phyloP scores from a whole-genome alignment of 2,329 filamentous ascomycete genomes.

The Aspergillus fumigatiaffinis region DNA sequence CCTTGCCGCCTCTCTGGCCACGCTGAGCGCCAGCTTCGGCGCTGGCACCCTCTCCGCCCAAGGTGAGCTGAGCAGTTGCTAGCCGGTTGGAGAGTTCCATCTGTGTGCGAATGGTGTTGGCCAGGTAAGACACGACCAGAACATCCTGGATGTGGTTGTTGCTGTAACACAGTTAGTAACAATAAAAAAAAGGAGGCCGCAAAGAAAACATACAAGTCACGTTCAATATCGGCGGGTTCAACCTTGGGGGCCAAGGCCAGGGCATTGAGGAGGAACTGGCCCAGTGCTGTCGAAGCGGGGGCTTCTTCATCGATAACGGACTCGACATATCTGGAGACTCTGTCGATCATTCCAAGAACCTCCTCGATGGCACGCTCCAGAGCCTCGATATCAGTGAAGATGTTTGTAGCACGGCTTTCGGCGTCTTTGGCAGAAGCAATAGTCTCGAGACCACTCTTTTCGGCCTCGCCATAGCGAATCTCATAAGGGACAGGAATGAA shows the following conservation, averaged over 20 bases:
- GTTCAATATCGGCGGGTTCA: slow-evolving; percentile 82
- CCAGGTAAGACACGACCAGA: slow-evolving; percentile 94
- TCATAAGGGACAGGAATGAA: slow-evolving; percentile 98
- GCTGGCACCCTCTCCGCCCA: slow-evolving; percentile 45
- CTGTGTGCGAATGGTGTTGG: slow-evolving; percentile 98
- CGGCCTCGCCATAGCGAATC: slow-evolving; percentile 79
- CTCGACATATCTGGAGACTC: slow-evolving; percentile 87
- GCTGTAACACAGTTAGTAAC: slow-evolving; percentile 43
- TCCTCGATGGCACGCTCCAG: slow-evolving; percentile 82
- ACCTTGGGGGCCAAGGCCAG: slow-evolving; percentile 94
- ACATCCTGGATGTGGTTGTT: slow-evolving; percentile 99
- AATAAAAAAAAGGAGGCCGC: not conserved
- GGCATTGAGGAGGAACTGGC: slow-evolving; percentile 92
- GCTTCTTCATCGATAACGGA: slow-evolving; percentile 85
- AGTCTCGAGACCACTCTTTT: slow-evolving; percentile 74
- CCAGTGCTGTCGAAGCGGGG: slow-evolving; percentile 82
- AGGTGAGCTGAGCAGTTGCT: slow-evolving; percentile 69
- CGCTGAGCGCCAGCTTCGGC: slow-evolving; percentile 36
- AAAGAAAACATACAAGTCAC: slow-evolving; percentile 68
- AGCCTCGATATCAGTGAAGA: slow-evolving; percentile 85
- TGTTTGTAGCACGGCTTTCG: slow-evolving; percentile 67
- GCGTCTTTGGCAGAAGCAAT: slow-evolving; percentile 76
- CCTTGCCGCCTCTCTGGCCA: slow-evolving; percentile 42
- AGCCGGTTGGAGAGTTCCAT: slow-evolving; percentile 96
- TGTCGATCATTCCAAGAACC: slow-evolving; percentile 83